Evolutionary conservation across 345 rosid genomes (phyloP), one percentile per base, ranked within the genome.

Genomic region (Pugionium cornutum): DNA sequence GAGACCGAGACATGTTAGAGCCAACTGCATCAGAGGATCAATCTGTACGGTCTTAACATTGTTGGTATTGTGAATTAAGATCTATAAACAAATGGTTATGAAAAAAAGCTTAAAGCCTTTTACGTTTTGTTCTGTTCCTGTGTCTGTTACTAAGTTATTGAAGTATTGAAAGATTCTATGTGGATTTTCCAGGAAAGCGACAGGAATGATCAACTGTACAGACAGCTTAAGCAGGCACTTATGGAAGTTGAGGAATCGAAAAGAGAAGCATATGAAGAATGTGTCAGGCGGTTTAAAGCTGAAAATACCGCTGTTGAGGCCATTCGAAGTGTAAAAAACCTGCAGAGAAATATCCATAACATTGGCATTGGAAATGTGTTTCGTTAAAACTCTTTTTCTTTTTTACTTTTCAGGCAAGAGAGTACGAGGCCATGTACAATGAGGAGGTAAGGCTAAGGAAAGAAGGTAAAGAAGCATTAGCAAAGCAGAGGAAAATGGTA

Each of bases 181-280:
- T 51, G 9, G 18, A 6, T 44, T 52, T 75, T 39, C 53, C 79
- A 80, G 89, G 86, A 72, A 57, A 77, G 64, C 51, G 73, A 47
- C 28, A 32, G 66, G 47, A 62, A 53, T 39, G 53, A 72, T 64
- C 68, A 64, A 41, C 54, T 74, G 10, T 76, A 69, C 30, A 64
- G 44, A 26, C 72, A 80, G 58, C 86, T 84, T 56, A 80, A 78
- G 47, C 60, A 71, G 68, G 80, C 80, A 37, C 37, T 75, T 9
- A 25, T 32, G 31, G 83, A 76, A 49, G 81, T 73, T 72, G 86
- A 75, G 47, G 76, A 76, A 48, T 62, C 58, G 10, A 84, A 77
- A 66, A 66, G 59, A 72, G 79, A 84, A 69, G 78, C 82, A 1
- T 77, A 52, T 30, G 83, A 84, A 69, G 80, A 82, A 80, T 75